These are phyloP conservation scores for Wallacemonas sp. DNA, from an alignment of 208 protist species.

Conservation along the genomic window DNA sequence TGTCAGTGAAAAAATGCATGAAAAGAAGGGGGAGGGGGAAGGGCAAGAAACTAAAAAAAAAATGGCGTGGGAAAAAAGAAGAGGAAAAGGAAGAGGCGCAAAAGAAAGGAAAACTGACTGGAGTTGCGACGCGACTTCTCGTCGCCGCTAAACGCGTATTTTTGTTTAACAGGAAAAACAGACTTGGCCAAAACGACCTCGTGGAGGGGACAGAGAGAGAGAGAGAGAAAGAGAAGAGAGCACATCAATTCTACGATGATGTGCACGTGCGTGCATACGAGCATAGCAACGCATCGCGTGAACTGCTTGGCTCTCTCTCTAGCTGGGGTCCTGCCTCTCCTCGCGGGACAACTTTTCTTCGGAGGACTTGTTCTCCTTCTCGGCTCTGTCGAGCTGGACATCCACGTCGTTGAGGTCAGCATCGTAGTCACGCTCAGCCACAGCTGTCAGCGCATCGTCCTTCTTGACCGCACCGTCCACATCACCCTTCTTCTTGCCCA, in stretches of 20 bases:
- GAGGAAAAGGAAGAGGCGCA: slow-evolving; percentile 6
- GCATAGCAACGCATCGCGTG: too few relatives aligned
- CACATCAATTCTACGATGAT: neutral
- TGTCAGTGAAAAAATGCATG: too few relatives aligned
- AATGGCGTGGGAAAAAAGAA: too few relatives aligned
- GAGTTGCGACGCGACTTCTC: neutral
- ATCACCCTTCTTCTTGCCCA: too few relatives aligned
- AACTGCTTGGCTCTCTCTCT: too few relatives aligned
- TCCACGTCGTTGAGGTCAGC: slow-evolving; percentile 1
- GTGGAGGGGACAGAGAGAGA: neutral
- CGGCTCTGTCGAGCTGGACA: neutral
- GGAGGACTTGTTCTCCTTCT: neutral
- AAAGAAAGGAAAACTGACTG: neutral
- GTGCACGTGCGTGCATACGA: too few relatives aligned
- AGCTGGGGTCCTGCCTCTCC: slow-evolving; percentile 4
- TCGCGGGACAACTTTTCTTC: neutral
- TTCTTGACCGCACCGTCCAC: neutral
- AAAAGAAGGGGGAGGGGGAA: neutral
- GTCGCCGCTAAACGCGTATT: too few relatives aligned
- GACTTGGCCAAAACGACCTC: neutral
- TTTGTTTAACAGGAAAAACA: neutral
- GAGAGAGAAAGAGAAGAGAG: neutral
- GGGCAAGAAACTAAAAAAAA: neutral
- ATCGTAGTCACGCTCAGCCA: slow-evolving; percentile 1
- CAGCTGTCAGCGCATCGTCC: neutral